Evolutionary conservation across 2,329 filamentous ascomycete species (phyloP), one percentile per base, ranked within the genome.

Genomic region (Cytospora piceae): DNA sequence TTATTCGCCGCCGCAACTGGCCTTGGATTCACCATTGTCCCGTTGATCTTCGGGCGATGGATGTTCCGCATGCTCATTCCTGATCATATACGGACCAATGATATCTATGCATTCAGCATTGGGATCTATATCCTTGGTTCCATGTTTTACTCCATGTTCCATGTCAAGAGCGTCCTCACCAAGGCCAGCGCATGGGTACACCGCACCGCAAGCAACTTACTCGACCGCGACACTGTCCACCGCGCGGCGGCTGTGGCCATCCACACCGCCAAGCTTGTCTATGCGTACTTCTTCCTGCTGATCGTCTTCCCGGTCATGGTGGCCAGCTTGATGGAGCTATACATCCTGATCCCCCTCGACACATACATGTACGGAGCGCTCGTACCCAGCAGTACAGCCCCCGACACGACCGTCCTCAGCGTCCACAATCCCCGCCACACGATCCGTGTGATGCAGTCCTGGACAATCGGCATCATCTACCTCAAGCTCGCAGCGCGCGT

Each of bases 91-190:
- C 86, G 86, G 51, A 90, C 94, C 74, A 99, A 98, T 77, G 95
- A 99, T 75, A 91, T 99, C 31, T 98, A 99, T 73, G 94, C 95
- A 15, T 97, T 97, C 76, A 96, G 93, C 61, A 88, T 95, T 34
- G 95, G 95, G 17, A 85, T 96, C 51, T 97, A 96, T 74, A 81
- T 93, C 31, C 82, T 97, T 5, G 92, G 91, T 14, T 87, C 86
- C 4, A 73, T 86, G 1, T 79, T 85, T 3, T 96, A 94, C 74
- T 77, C 85, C 52, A 70, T 83, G 32, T 79, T 87, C 69, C 85
- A 89, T 73, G 70, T 82, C 22, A 78, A 76, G 15, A 72, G 74
- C 70, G 76, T 84, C 22, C 73, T 74, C 51, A 54, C 63, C 15
- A 77, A 74, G 51, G 67, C 76, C 46, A 74, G 68, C 66, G 71